Base-by-base conservation (phyloP, 2,329 filamentous ascomycete species). In the Ploettnerulaceae sp. region DNA sequence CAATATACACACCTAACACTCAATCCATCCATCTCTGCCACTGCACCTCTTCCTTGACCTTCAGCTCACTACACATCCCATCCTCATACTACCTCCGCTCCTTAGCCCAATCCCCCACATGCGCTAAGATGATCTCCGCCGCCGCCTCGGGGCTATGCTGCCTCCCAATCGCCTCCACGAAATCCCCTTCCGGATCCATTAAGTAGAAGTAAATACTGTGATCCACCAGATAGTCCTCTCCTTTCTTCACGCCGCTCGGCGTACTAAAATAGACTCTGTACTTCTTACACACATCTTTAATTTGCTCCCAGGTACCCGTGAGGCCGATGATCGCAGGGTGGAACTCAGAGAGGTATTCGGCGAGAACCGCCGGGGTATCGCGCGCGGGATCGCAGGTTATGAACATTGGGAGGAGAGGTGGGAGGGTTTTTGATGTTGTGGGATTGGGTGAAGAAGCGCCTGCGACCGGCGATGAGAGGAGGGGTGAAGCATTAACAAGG, bases 121-220 rank as follows among this genome's bases (percentile, higher is more conserved):
- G 93, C 52, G 86, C 83, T 50, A 84, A 68, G 45, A 98, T 96
- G 48, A 96, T 72, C 68, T 82, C 82, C 5, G 90, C 86, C 1
- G 84, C 93, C 61, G 88, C 79, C 53, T 93, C 84, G 1, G 91
- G 88, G 32, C 88, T 95, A 69, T 97, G 90, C 69, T 98, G 93
- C 53, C 93, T 76, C 14, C 93, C 93, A 62, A 98, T 82, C 9
- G 90, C 94, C 72, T 98, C 94, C 21, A 98, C 91, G 67, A 98
- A 98, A 66, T 98, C 90, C 15, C 91, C 91, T 59, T 97, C 90
- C 0, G 93, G 93, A 66, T 97, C 93, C 93, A 98, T 98, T 57
- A 98, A 71, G 68, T 98, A 98, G 63, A 98, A 98, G 74, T 98
- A 98, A 59, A 98, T 98, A 67, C 89, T 96, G 71, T 98, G 93